Base-by-base conservation (phyloP, 2,329 filamentous ascomycete species). In the Xylaria sp. region DNA sequence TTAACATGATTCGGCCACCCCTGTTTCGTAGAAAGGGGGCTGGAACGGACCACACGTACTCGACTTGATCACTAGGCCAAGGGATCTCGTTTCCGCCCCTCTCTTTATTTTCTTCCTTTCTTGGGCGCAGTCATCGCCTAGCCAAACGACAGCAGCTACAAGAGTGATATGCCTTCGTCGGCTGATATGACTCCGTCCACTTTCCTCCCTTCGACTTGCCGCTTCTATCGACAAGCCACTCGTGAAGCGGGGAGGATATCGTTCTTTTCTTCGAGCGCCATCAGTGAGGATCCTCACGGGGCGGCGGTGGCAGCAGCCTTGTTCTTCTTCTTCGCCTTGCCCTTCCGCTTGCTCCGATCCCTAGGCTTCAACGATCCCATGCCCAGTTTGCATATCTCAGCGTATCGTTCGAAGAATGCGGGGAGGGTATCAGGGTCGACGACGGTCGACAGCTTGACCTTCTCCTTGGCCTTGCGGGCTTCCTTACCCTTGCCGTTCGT, bases 321-420 rank as follows among this genome's bases (percentile, higher is more conserved):
- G 83, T 90, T 92, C 82, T 85, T 88, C 79, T 86, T 89, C 83
- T 91, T 93, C 71, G 92, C 93, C 79, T 92, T 92, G 74, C 92
- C 90, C 78, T 92, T 93, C 83, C 90, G 90, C 86, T 93, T 95
- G 81, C 92, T 97, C 77, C 94, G 88, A 82, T 98, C 95, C 74
- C 96, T 87, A 78, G 97, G 97, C 88, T 97, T 98, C 81, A 99
- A 79, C 7, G 91, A 90, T 57, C 88, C 86, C 94, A 98, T 98
- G 5, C 94, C 93, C 0, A 86, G 84, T 83, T 97, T 98, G 82
- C 94, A 98, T 2, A 94, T 86, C 73, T 98, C 96, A 24, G 94
- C 94, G 82, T 98, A 99, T 60, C 88, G 86, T 34, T 84, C 82
- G 79, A 94, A 99, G 78, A 99, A 99, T 0, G 80, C 83, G 62